These are phyloP conservation scores for Rhodosporidiobolus odoratus DNA, from an alignment of 768 basidiomycete species.

Conservation along the genomic window DNA sequence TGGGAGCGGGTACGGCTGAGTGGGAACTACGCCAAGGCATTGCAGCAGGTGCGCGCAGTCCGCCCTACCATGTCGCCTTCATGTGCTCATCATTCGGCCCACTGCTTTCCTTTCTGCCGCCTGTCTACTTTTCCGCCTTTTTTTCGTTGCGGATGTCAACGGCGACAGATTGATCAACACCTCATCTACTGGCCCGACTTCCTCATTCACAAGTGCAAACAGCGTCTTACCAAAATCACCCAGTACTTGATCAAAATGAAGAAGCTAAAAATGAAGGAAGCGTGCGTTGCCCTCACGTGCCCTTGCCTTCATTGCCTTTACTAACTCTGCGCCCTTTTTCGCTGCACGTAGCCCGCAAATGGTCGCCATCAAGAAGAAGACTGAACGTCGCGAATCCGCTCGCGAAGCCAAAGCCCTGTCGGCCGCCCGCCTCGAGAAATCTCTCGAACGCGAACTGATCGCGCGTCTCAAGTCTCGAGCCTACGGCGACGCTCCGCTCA, in stretches of 20 bases:
- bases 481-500: conserved; percentile 93
- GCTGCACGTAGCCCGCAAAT: conserved; percentile 66
- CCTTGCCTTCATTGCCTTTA: neutral
- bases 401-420: conserved; percentile 94
- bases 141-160: neutral
- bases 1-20: conserved; percentile 93
- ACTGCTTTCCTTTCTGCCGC: neutral
- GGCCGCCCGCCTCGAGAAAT: conserved; percentile 88
- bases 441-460: conserved; percentile 92
- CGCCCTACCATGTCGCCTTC: neutral
- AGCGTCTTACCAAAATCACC: conserved; percentile 95
- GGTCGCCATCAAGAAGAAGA: conserved; percentile 92
- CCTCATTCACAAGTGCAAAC: conserved; percentile 97
- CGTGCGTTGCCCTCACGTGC: conserved; percentile 23
- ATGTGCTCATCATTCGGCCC: neutral
- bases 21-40: conserved; percentile 87
- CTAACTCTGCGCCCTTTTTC: neutral
- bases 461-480: conserved; percentile 93
- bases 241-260: conserved; percentile 99
- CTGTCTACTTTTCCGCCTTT: neutral
- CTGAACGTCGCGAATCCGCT: conserved; percentile 82
- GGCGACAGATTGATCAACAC: conserved; percentile 77
- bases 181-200: conserved; percentile 99
- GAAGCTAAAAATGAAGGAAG: conserved; percentile 52
- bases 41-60: conserved; percentile 73